Evolutionary conservation across 2,329 filamentous ascomycete genomes (phyloP), one percentile per base, ranked within the genome.

Genomic region (Tolypocladium nubicola): DNA sequence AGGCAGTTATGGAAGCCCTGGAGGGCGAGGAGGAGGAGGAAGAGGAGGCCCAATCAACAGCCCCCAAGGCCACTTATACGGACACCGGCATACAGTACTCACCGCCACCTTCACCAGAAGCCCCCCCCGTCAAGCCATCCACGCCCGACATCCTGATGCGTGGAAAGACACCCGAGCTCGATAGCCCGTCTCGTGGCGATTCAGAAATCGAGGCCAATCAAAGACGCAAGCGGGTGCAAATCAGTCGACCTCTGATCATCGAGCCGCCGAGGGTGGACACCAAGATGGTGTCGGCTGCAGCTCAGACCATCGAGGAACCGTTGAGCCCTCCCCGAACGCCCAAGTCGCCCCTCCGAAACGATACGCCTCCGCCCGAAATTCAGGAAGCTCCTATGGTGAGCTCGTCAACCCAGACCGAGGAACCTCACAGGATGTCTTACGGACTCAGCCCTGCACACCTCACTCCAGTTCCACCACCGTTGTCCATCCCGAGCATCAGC

Each of bases 1-100:
- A 79, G 58, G 69, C 76, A 0, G 79, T 84, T 1, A 68, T 84
- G 14, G 82, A 84, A 57, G 76, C 75, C 30, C 72, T 84, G 2
- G 80, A 84, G 62, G 78, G 78, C 56, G 76, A 79, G 60, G 78
- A 82, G 63, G 78, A 79, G 45, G 74, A 80, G 61, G 69, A 72
- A 56, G 61, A 66, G 23, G 69, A 71, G 56, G 59, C 65, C 19
- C 37, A 64, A 55, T 60, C 67, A n/a, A 61, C 67, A 21, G 62
- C 62, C 2, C 67, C 33, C 8, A 56, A 30, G 54, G n/a, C 45
- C 41, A 90, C 78, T 58, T 95, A 94, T 74, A 81, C 82, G 43
- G 89, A 95, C 66, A 81, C 80, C n/a, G 89, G 86, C 4, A 79
- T 90, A 38, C 92, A 97, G 69, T 94, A 83, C 66, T 94, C 90